A percentile compares a stretch with the other conserved stretches of the same genome.
These are phyloP conservation scores for Houttuynia cordata DNA, from an alignment of 164 flowering plant species.

Conservation along the genomic window DNA sequence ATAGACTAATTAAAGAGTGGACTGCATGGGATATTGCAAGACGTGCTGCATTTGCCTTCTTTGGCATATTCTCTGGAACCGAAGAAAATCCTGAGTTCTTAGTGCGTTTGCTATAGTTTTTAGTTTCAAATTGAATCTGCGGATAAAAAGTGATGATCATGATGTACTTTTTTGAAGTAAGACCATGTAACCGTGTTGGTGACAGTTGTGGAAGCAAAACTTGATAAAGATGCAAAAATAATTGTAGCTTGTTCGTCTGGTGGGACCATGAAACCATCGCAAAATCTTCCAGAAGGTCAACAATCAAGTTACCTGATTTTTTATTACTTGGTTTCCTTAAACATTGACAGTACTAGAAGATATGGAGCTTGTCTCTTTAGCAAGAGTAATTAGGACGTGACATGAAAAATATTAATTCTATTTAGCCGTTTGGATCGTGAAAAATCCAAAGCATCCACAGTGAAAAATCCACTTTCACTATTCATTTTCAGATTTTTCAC, in stretches of 20 bases:
- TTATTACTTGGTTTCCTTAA: no score
- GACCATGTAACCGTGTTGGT: neutral
- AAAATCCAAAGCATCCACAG: no score
- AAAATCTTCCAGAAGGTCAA: conserved; percentile 93
- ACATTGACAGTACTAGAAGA: neutral
- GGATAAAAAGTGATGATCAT: no score
- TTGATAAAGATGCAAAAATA: conserved; percentile 69
- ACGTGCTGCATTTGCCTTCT: conserved; percentile 95
- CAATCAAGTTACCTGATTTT: conserved; percentile 61
- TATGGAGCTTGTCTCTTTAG: neutral
- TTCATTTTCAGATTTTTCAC: no score
- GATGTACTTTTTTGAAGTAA: neutral
- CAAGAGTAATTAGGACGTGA: no score
- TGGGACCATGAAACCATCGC: conserved; percentile 88
- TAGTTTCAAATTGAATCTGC: neutral
- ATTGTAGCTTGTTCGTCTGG: conserved; percentile 91
- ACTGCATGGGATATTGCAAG: conserved; percentile 99
- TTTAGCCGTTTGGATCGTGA: no score
- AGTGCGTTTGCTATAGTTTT: conserved; percentile 29
- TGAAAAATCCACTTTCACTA: no score
- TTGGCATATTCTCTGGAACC: conserved; percentile 92
- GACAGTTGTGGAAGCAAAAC: conserved; percentile 73
- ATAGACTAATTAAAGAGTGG: conserved; percentile 96
- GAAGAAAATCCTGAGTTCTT: conserved; percentile 96
- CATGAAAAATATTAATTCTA: no score